A percentile compares a stretch with the other conserved stretches of the same genome.
Conservation (phyloP, 495 filamentous ascomycete species). For the Aspergillus leporis region DNA sequence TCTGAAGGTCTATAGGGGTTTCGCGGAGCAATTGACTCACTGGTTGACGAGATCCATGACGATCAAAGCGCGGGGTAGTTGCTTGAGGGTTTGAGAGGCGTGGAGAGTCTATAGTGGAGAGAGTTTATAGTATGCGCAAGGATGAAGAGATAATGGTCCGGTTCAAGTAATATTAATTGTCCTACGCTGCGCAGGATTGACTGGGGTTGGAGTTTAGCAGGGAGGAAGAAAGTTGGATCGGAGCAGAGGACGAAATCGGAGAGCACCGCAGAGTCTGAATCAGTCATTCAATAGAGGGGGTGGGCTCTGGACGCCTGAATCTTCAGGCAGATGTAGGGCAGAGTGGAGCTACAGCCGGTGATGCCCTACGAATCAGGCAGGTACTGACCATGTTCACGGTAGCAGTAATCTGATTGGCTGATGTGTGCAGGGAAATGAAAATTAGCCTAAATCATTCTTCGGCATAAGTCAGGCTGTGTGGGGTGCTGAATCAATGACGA, state of each 20-base stretch:
- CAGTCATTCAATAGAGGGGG: background rate
- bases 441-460: background rate
- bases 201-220: background rate
- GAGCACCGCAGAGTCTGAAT: slow-evolving; percentile 1
- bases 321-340: background rate
- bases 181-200: background rate
- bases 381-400: background rate
- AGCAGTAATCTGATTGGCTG: background rate
- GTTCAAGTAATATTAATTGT: background rate
- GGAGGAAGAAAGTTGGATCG: background rate
- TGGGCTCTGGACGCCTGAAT: background rate
- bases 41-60: slow-evolving; percentile 79
- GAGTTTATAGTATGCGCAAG: background rate
- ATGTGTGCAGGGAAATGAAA: background rate
- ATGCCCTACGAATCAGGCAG: background rate
- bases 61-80: slow-evolving; percentile 32
- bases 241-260: slow-evolving; percentile 2
- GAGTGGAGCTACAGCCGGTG: background rate
- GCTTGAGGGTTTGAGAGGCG: background rate
- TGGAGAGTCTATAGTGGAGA: background rate
- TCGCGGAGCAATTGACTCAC: slow-evolving; percentile 52
- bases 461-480: no score
- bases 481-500: no score
- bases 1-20: background rate
- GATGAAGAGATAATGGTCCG: no score